Evolutionary conservation across 2,329 filamentous ascomycete genomes (phyloP), one percentile per base, ranked within the genome.

Genomic region (Neonectria faginata): DNA sequence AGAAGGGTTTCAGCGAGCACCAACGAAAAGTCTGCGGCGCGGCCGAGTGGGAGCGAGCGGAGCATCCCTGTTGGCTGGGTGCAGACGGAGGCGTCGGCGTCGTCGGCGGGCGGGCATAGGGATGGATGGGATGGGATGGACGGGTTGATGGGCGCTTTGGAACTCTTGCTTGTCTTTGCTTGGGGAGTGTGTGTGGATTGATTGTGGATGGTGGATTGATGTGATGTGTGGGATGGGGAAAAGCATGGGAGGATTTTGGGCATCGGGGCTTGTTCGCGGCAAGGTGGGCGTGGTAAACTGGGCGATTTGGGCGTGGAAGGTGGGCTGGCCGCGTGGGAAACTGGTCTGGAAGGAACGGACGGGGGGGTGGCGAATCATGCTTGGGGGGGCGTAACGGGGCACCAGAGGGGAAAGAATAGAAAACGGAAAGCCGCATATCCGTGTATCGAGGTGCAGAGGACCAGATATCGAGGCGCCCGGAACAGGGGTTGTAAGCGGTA

Each of bases 21-120:
- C 63, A 58, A 58, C 56, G 60, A 61, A 54, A 73, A 70, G 62
- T 70, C 62, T 71, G 70, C 69, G 70, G 70, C 67, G 61, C 66
- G 67, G 55, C 70, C 66, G 70, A 73, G 66, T 73, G 54, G 67
- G 70, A 73, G 65, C 71, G 52, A 67, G 67, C 58, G 61, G 68
- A 65, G 64, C 66, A 69, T 72, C 67, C 64, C 68, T 62, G 62
- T 68, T 69, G 68, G 64, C 62, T 65, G 55, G 67, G 62, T 62
- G 52, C 50, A 60, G 69, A 64, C 62, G 67, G 67, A 66, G 59
- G 65, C 59, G 60, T 60, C 64, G 67, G 60, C 59, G 63, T 64
- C 59, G 63, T 64, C 53, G 67, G 67, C 60, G 64, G 60, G 53
- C 60, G 64, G 64, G 53, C 57, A 64, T 66, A 66, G 64, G 64